Evolutionary conservation across 225 moss, liverwort and hornwort species (phyloP).

Genomic region (Lunularia cruciata): DNA sequence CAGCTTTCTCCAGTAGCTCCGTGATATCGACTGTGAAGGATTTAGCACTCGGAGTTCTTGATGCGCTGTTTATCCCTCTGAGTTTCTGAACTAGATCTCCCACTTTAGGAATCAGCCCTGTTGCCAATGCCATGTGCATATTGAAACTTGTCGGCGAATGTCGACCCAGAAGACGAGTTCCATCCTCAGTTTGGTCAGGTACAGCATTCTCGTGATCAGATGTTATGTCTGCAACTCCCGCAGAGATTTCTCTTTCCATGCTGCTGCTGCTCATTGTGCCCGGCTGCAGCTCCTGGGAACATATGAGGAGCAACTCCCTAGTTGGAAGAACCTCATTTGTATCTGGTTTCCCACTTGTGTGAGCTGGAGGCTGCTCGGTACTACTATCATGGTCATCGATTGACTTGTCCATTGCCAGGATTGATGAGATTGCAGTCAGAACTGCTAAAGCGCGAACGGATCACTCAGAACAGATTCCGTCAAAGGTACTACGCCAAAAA

Average conservation of each 20-base stretch:
- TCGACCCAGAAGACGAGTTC: neutral
- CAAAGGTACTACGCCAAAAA: no score
- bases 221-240: slow-evolving; percentile 8
- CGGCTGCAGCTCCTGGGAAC: neutral
- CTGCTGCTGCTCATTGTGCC: neutral
- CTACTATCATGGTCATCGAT: no score
- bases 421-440: no score
- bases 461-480: no score
- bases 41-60: slow-evolving; percentile 5
- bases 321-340: neutral
- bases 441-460: no score
- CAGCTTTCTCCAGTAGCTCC: slow-evolving; percentile 1
- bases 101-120: neutral
- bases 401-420: neutral
- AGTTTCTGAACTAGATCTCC: slow-evolving; percentile 12
- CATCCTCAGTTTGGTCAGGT: neutral
- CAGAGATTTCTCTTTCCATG: slow-evolving; percentile 27
- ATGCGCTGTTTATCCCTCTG: slow-evolving; percentile 1
- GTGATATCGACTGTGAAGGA: slow-evolving; percentile 16
- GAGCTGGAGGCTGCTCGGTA: neutral
- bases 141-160: neutral
- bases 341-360: neutral
- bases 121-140: neutral
- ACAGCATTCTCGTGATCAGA: neutral
- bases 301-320: neutral